Conservation (phyloP, 164 flowering plant species). For the Protea cynaroides region DNA sequence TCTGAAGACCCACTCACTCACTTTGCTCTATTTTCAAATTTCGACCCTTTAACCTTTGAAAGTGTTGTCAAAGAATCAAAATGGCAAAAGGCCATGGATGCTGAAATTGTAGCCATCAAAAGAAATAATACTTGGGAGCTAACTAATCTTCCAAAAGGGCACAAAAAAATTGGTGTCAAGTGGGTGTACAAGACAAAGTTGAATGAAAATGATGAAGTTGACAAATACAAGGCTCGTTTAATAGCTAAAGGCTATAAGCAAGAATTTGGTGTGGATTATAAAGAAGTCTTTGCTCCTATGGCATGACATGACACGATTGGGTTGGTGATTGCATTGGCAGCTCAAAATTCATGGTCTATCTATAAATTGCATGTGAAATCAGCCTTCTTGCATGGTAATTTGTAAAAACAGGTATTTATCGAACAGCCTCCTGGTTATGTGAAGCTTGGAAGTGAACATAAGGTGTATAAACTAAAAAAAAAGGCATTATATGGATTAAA, state of each 20-base stretch:
- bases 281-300: constrained; percentile 1
- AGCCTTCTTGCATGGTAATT: constrained; percentile 7
- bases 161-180: no score
- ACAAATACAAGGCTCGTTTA: background rate
- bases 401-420: constrained; percentile 6
- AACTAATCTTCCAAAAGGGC: no score
- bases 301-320: constrained; percentile 8
- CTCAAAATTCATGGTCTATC: constrained; percentile 3
- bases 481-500: background rate
- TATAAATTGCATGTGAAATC: constrained; percentile 8
- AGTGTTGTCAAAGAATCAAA: no score
- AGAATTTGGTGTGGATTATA: no score
- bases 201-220: no score
- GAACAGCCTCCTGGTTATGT: background rate
- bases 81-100: no score
- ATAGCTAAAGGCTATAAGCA: constrained; percentile 4
- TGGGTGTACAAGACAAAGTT: no score
- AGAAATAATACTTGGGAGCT: no score
- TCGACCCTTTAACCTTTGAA: no score
- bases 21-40: no score
- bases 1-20: no score
- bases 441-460: background rate
- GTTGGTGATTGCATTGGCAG: constrained; percentile 10
- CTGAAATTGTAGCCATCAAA: no score
- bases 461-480: constrained; percentile 7